Conservation (phyloP, 2,329 filamentous ascomycete genomes). For the Fusarium sp. region DNA sequence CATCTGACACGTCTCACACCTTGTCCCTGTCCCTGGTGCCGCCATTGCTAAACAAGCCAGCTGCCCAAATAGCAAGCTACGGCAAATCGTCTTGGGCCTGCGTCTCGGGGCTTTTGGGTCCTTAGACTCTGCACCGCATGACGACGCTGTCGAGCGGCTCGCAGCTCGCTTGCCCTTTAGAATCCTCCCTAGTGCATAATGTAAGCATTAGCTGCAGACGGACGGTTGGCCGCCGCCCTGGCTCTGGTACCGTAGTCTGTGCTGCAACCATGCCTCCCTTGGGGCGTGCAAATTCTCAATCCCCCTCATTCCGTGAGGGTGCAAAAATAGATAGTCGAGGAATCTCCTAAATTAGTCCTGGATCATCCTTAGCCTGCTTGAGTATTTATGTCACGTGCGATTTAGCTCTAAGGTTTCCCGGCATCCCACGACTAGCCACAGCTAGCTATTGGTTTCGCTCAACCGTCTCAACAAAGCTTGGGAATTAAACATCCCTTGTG, state of each 20-base stretch:
- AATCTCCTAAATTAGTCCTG: not conserved
- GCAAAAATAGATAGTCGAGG: not conserved
- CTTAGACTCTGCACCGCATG: slow-evolving; percentile 33
- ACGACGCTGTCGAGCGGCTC: slow-evolving; percentile 32
- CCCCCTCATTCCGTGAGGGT: not conserved
- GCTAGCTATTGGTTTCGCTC: slow-evolving; percentile 1
- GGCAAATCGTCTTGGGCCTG: slow-evolving; percentile 25
- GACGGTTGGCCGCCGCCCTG: slow-evolving; percentile 33
- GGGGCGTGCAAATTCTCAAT: not conserved
- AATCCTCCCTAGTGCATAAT: slow-evolving; percentile 25
- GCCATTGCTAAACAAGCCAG: slow-evolving; percentile 16
- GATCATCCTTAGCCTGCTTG: not conserved
- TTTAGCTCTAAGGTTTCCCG: not conserved
- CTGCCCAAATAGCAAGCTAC: slow-evolving; percentile 18
- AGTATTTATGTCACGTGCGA: not conserved
- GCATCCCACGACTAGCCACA: not conserved
- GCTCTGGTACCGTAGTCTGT: not conserved
- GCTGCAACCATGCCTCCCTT: not conserved
- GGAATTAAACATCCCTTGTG: not conserved
- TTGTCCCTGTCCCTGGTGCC: slow-evolving; percentile 18
- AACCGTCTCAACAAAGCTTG: not conserved
- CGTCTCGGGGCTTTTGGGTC: slow-evolving; percentile 29
- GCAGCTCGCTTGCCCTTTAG: slow-evolving; percentile 17
- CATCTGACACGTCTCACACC: slow-evolving; percentile 32
- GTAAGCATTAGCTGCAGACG: slow-evolving; percentile 27